Evolutionary conservation across 108 stramenopile genomes (phyloP).

Genomic region (Ochromonas danica): DNA sequence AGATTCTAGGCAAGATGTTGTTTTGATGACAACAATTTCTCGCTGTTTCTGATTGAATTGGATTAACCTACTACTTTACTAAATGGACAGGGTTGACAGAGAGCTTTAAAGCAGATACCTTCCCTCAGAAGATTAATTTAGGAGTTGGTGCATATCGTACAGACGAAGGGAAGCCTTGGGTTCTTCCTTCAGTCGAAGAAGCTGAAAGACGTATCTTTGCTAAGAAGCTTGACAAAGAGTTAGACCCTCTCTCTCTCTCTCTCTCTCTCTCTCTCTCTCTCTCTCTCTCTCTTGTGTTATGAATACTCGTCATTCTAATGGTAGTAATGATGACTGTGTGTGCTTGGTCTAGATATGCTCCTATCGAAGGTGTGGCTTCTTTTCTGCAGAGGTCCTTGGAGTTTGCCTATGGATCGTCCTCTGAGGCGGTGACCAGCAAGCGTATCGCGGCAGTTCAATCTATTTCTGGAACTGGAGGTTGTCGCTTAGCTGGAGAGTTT

Average conservation of each 20-base stretch:
- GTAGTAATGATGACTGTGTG: neutral
- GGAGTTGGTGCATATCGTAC: constrained; percentile 93
- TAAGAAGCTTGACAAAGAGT: constrained; percentile 80
- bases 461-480: constrained; percentile 92
- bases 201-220: constrained; percentile 78
- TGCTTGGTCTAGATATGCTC: constrained; percentile 34
- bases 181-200: constrained; percentile 79
- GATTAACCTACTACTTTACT: no score
- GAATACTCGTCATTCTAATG: neutral
- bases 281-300: neutral
- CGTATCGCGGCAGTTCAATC: constrained; percentile 67
- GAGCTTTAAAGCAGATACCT: constrained; percentile 79
- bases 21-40: no score
- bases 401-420: constrained; percentile 86
- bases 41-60: no score
- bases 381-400: constrained; percentile 75
- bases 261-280: neutral
- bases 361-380: constrained; percentile 60
- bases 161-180: constrained; percentile 80
- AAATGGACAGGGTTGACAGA: constrained; percentile 72
- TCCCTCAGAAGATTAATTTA: constrained; percentile 79
- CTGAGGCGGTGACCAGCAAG: constrained; percentile 66
- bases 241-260: constrained; percentile 37
- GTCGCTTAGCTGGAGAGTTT: constrained; percentile 86
- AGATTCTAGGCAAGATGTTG: constrained; percentile 86